Evolutionary conservation across 148 eudicot species (phyloP), one percentile per base, ranked within the genome.

Genomic region (Silene uniflora): DNA sequence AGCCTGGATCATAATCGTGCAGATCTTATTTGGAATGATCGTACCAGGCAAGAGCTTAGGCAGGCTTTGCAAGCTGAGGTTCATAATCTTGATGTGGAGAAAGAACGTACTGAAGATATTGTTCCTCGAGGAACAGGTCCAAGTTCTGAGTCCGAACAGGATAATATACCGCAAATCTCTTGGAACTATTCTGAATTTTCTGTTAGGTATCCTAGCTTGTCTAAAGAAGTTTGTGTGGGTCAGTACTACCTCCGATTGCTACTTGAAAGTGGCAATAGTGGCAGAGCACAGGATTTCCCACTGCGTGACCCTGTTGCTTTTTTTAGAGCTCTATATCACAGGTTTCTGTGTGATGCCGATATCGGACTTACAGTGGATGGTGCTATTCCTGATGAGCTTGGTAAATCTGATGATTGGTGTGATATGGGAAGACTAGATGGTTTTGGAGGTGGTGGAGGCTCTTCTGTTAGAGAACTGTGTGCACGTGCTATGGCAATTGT

Each of bases 371-470:
- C 96, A 23, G 96, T 92, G 25, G 97, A 90, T 89, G 98, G 98
- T 73, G 93, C 97, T 49, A 86, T 95, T 76, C 98, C 98, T 77
- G 98, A 95, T 86, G 93, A 92, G 85, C 84, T 92, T 81, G 97
- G 98, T 62, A 88, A 93, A 29, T 89, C 98, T 78, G 98, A 95
- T 86, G 98, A 95, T 89, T 95, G 98, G 98, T 95, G 98, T 89
- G 98, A 95, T 78, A 89, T 95, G 98, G 97, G 92, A 73, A 87
- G 98, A 81, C 77, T 95, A 83, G 98, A 95, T 90, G 98, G 98
- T 80, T 95, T 95, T 89, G 98, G 98, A 44, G 98, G 98, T 67
- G 98, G 97, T 55, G 98, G 97, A 4, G 97, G 97, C 23, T 89
- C 85, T 71, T 95, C 96, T 44, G 98, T 95, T 12, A 86, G 98